Percentiles rank a stretch among this genome's conserved stretches.
Conservation (phyloP, 257 asterid species). For the Solanum okadae region DNA sequence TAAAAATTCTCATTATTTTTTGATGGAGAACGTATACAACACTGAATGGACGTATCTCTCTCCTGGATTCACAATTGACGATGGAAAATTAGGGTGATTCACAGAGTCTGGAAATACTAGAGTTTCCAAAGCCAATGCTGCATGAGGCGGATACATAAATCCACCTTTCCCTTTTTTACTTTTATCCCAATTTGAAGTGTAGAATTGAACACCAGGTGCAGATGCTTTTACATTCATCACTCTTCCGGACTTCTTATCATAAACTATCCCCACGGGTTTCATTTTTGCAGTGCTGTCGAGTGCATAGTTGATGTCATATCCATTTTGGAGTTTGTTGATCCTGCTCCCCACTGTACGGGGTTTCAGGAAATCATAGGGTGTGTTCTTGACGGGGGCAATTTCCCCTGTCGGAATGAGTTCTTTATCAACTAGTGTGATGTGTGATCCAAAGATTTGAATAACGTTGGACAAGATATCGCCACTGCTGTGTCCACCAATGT, state of each 20-base stretch:
- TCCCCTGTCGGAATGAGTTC: conserved; percentile 6
- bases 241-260: conserved; percentile 11
- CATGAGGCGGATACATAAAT: not conserved
- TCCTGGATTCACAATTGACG: conserved; percentile 44
- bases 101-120: conserved; percentile 86
- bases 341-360: not conserved
- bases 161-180: conserved; percentile 10
- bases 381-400: not conserved
- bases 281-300: not conserved
- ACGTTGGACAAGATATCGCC: conserved; percentile 10
- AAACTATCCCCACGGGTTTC: not conserved
- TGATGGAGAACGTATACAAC: conserved; percentile 30
- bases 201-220: conserved; percentile 9
- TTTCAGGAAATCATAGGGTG: conserved; percentile 9
- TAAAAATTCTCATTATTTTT: not conserved
- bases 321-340: not conserved
- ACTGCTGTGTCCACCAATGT: conserved; percentile 20
- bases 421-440: not conserved
- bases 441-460: conserved; percentile 11
- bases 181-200: not conserved
- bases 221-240: not conserved
- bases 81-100: conserved; percentile 68
- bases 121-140: conserved; percentile 40
- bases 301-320: conserved; percentile 16
- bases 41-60: conserved; percentile 38